Conservation (phyloP, 2,329 filamentous ascomycete species). For the Cercospora sp. region DNA sequence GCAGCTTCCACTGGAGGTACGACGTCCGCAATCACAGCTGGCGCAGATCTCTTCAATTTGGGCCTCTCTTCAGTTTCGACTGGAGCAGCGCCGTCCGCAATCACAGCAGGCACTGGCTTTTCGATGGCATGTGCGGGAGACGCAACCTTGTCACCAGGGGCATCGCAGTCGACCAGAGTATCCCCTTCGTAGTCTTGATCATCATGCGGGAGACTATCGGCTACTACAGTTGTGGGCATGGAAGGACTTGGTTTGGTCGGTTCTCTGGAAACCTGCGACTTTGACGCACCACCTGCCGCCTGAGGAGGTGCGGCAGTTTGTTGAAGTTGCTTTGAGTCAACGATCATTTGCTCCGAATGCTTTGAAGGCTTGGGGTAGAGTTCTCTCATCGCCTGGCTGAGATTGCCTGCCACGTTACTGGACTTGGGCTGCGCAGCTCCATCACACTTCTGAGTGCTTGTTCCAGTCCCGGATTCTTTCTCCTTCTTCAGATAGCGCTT, state of each 20-base stretch:
- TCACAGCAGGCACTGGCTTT: not conserved
- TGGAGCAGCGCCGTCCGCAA: too few relatives aligned
- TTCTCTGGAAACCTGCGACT: not conserved
- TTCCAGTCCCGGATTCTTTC: not conserved
- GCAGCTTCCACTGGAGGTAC: not conserved
- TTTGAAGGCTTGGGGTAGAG: not conserved
- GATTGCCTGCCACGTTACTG: slow-evolving; percentile 12
- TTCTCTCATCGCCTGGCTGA: slow-evolving; percentile 11
- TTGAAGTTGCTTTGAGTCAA: not conserved
- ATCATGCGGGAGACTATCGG: not conserved
- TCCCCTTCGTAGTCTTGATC: not conserved
- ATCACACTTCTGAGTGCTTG: not conserved
- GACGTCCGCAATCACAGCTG: not conserved
- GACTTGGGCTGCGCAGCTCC: not conserved
- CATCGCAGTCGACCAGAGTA: not conserved
- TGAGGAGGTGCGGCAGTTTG: not conserved
- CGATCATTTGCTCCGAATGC: not conserved
- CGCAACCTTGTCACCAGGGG: not conserved
- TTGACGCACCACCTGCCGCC: not conserved
- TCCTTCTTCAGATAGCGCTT: not conserved
- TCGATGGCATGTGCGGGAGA: not conserved
- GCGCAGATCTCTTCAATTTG: not conserved
- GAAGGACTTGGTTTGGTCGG: not conserved
- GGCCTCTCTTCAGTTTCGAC: too few relatives aligned
- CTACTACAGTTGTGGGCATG: not conserved